Base-by-base conservation (phyloP, 2,329 filamentous ascomycete species). In the Blastomyces emzantsi region DNA sequence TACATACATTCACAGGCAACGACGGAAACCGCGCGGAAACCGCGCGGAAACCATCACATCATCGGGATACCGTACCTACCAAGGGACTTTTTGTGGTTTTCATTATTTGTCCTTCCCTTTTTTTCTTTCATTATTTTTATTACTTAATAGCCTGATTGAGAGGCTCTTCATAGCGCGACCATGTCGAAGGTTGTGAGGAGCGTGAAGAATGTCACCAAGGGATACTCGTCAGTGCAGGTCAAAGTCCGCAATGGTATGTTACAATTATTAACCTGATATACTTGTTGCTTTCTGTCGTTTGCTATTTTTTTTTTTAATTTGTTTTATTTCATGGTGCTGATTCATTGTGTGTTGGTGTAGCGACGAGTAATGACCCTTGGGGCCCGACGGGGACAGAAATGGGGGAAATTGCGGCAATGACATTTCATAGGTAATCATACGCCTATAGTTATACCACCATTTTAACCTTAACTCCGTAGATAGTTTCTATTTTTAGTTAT, bases 181-280 rank as follows among this genome's bases (percentile, higher is more conserved):
- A 99, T 99, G 94, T 97, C 93, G 65, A 95, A 95, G 80, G 92
- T 97, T 76, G 91, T 97, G 75, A 86, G 94, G 79, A 96, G 90
- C 76, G 92, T 97, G 73, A 97, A 97, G 82, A 99, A 97, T 83
- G 93, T 99, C 78, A 97, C 94, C 77, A 99, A 97, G 82, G 94
- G 94, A 71, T 99, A 99, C 76, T 97, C 93, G 45, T 87, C 85
- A 69, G 91, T 95, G 72, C 93, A 99, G 83, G 90, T 97, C 77
- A 97, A 97, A 82, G 94, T 99, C 77, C 88, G 92, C 81, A 93
- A 96, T 90, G 92, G 92, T 96, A 80, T 69, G 87, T 79, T 62
- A 11, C n/a, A 25, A 51, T 11, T 15, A 36, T 56, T 9, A 13
- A 22, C 7, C n/a, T 56, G 30, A n/a, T 9, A 57, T 11, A 57